Evolutionary conservation across 805 yeast species (phyloP).

Genomic region (Zygosaccharomyces lentus): DNA sequence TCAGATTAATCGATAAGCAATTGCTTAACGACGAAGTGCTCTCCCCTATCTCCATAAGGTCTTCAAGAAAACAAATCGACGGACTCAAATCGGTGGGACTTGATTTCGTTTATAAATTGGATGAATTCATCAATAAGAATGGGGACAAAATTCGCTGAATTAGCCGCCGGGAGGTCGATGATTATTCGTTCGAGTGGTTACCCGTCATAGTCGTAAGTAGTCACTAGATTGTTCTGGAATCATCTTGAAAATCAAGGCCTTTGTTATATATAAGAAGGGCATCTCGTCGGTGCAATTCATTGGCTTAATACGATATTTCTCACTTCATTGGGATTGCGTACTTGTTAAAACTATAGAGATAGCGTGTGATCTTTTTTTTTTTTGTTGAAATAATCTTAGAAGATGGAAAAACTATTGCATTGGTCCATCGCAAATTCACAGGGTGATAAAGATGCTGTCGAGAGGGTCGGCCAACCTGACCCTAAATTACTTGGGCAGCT

Average conservation of each 20-base stretch:
- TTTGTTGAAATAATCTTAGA: slow-evolving; percentile 1
- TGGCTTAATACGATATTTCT: background rate
- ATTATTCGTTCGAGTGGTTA: background rate
- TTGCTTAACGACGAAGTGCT: slow-evolving; percentile 56
- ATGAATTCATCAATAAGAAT: slow-evolving; percentile 34
- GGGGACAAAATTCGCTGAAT: slow-evolving; percentile 12
- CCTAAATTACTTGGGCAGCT: slow-evolving; percentile 75
- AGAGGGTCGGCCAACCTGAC: slow-evolving; percentile 65
- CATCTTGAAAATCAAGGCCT: background rate
- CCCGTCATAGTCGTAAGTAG: background rate
- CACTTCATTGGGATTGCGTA: too few species aligned
- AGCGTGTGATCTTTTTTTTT: background rate
- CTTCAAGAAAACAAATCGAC: slow-evolving; percentile 56
- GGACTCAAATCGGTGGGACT: slow-evolving; percentile 63
- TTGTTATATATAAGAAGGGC: background rate
- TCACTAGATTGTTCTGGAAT: slow-evolving; percentile 6
- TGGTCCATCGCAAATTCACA: slow-evolving; percentile 86
- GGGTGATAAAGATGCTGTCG: slow-evolving; percentile 64
- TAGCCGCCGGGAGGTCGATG: background rate
- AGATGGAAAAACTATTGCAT: slow-evolving; percentile 83
- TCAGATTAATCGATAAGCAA: slow-evolving; percentile 58
- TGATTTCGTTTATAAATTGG: slow-evolving; percentile 68
- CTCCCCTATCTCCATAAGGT: slow-evolving; percentile 49
- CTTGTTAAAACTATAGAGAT: background rate
- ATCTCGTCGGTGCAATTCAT: background rate